Evolutionary conservation across 2,329 filamentous ascomycete genomes (phyloP).

Genomic region (Verticillium zaregamsianum): DNA sequence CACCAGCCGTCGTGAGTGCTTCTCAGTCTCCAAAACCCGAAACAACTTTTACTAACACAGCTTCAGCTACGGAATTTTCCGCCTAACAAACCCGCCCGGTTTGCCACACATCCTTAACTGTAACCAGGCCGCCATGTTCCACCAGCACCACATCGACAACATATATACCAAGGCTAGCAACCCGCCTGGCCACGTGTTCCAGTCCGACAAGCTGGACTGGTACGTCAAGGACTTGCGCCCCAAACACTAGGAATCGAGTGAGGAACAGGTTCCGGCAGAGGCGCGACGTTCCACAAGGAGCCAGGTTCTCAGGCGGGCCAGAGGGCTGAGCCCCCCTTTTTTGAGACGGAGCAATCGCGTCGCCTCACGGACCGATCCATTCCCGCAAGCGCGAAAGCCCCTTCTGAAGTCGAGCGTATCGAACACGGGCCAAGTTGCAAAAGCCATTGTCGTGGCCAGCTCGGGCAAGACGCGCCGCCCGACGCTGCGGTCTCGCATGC

Average conservation of each 20-base stretch:
- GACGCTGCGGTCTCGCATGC: background rate
- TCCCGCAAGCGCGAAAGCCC: background rate
- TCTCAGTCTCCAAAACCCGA: background rate
- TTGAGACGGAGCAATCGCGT: background rate
- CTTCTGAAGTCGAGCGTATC: background rate
- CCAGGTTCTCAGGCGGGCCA: background rate
- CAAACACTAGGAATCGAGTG: slow-evolving; percentile 5
- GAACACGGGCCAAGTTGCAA: background rate
- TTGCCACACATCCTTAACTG: slow-evolving; percentile 81
- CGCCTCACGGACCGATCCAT: background rate
- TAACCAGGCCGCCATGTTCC: slow-evolving; percentile 74
- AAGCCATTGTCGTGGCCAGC: background rate
- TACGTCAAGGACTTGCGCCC: slow-evolving; percentile 51
- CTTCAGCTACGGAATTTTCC: slow-evolving; percentile 80
- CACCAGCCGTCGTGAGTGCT: slow-evolving; percentile 66
- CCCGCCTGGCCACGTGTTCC: slow-evolving; percentile 65
- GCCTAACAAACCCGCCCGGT: slow-evolving; percentile 88
- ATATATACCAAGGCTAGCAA: slow-evolving; percentile 73
- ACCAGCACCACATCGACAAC: slow-evolving; percentile 64
- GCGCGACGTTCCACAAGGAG: background rate
- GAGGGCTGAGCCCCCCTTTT: background rate
- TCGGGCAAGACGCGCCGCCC: background rate
- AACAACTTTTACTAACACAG: background rate
- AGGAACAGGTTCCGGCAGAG: background rate
- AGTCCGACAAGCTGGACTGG: slow-evolving; percentile 61